Evolutionary conservation across 371 early-diverging fungal species (phyloP).

Genomic region (Umbelopsis sp.): DNA sequence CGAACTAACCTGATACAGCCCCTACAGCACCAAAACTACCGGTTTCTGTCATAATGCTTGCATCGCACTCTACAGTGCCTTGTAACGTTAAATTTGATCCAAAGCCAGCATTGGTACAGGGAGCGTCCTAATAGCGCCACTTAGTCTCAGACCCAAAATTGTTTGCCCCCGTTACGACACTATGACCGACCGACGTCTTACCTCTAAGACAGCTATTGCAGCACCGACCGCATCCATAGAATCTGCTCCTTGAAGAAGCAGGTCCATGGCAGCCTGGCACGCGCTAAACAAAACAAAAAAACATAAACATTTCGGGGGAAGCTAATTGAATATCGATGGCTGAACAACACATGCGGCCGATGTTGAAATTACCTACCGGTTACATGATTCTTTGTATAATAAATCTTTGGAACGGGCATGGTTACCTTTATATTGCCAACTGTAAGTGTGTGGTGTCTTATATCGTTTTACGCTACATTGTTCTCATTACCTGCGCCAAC

Average conservation of each 20-base stretch:
- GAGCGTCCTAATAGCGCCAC: slow-evolving; percentile 40
- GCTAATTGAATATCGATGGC: too few species aligned
- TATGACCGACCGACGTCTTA: slow-evolving; percentile 23
- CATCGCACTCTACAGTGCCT: slow-evolving; percentile 87
- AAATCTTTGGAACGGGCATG: slow-evolving; percentile 46
- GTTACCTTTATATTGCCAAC: slow-evolving; percentile 28
- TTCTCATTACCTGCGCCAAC: slow-evolving; percentile 56
- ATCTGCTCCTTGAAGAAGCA: slow-evolving; percentile 27
- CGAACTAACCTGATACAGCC: slow-evolving; percentile 54
- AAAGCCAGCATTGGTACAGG: slow-evolving; percentile 56
- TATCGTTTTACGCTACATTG: background rate
- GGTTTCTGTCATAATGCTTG: slow-evolving; percentile 75
- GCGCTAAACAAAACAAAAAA: slow-evolving; percentile 26
- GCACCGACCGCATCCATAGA: slow-evolving; percentile 32
- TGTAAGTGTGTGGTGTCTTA: background rate
- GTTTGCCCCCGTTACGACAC: background rate
- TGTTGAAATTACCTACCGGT: slow-evolving; percentile 36
- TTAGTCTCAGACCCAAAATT: background rate
- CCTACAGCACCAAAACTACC: slow-evolving; percentile 81
- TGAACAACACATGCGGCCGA: background rate
- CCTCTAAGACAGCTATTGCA: slow-evolving; percentile 51
- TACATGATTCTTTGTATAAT: slow-evolving; percentile 46
- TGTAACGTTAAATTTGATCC: slow-evolving; percentile 83
- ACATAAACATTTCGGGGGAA: background rate
- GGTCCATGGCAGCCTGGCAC: slow-evolving; percentile 33